phyloP scores from a whole-genome alignment of 1,139 yeast genomes.

The Scheffersomyces quercinus region DNA sequence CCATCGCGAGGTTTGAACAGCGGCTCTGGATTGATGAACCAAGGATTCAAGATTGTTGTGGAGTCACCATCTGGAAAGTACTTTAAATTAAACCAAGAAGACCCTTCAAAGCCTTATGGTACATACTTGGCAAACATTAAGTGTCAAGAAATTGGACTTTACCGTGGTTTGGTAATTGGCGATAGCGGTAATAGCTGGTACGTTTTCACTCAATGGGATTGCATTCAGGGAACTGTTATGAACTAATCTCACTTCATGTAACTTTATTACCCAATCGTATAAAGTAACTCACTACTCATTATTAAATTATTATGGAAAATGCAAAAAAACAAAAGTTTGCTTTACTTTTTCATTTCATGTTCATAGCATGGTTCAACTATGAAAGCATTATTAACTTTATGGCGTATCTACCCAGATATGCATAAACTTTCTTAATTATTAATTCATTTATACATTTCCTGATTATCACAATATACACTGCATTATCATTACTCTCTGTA shows the following conservation, averaged over 20 bases:
- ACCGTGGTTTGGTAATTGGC: slow-evolving; percentile 81
- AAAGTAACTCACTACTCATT: not conserved
- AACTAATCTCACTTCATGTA: slow-evolving; percentile 1
- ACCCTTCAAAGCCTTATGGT: slow-evolving; percentile 47
- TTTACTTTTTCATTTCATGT: not conserved
- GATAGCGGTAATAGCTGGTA: slow-evolving; percentile 85
- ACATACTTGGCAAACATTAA: slow-evolving; percentile 59
- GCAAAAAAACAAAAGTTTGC: not conserved
- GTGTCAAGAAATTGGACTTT: slow-evolving; percentile 71
- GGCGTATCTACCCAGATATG: too few relatives aligned
- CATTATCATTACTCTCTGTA: too few relatives aligned
- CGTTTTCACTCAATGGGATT: slow-evolving; percentile 90
- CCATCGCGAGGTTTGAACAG: slow-evolving; percentile 57
- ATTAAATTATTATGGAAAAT: not conserved
- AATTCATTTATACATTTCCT: too few relatives aligned
- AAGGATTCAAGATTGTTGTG: slow-evolving; percentile 59
- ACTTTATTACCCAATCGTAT: not conserved
- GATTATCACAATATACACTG: too few relatives aligned
- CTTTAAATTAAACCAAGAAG: slow-evolving; percentile 55
- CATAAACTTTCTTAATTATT: too few relatives aligned
- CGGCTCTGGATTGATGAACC: slow-evolving; percentile 38
- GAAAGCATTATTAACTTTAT: too few relatives aligned
- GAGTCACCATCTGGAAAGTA: slow-evolving; percentile 86
- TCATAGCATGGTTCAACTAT: not conserved
- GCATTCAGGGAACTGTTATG: slow-evolving; percentile 31